These are phyloP conservation scores for Starmerella apis DNA, from an alignment of 805 yeast genomes.

Conservation along the genomic window DNA sequence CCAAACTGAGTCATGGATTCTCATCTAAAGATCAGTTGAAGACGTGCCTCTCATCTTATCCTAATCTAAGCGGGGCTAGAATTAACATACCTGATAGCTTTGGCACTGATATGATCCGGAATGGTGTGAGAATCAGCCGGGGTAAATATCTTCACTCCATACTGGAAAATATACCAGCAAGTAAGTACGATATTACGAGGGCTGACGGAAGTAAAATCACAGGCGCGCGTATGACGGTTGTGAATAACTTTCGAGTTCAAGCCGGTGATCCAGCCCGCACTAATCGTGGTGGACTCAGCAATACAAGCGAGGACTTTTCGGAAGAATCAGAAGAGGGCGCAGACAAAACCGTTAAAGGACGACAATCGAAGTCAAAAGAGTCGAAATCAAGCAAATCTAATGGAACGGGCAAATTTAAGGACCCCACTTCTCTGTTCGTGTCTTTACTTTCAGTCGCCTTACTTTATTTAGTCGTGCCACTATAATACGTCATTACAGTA, in stretches of 20 bases:
- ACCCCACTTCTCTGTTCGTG: neutral
- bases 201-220: conserved; percentile 22
- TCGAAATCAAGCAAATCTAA: neutral
- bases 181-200: conserved; percentile 25
- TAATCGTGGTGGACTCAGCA: neutral
- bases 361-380: neutral
- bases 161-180: conserved; percentile 16
- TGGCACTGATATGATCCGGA: conserved; percentile 30
- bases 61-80: conserved; percentile 19
- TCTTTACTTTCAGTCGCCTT: too few relatives aligned
- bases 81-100: conserved; percentile 29
- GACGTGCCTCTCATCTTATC: conserved; percentile 17
- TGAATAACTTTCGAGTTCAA: conserved; percentile 13
- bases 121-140: conserved; percentile 29
- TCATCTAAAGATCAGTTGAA: neutral
- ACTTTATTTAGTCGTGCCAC: too few relatives aligned
- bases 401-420: neutral
- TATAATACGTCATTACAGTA: too few relatives aligned
- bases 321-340: neutral
- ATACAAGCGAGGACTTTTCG: neutral
- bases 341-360: neutral
- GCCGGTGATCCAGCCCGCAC: neutral
- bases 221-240: conserved; percentile 13
- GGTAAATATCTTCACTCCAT: conserved; percentile 23
- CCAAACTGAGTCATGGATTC: neutral